Conservation (phyloP, 2,329 filamentous ascomycete genomes). For the Ophiostoma fasciatum region DNA sequence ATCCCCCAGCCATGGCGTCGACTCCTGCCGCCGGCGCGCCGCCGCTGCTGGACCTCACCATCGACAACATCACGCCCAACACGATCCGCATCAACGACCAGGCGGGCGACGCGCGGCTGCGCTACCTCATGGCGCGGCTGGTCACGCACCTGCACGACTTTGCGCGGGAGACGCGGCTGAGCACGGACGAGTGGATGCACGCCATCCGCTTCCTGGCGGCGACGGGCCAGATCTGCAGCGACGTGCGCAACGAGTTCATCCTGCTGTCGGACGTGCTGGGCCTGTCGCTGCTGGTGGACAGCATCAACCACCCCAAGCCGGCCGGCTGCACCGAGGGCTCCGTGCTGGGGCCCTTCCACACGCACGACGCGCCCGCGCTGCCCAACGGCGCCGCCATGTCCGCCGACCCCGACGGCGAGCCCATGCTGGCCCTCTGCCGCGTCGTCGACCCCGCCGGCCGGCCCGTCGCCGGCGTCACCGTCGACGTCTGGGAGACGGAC, state of each 20-base stretch:
- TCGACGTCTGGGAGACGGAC: slow-evolving; percentile 81
- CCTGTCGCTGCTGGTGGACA: slow-evolving; percentile 65
- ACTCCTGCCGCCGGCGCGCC: slow-evolving; percentile 4
- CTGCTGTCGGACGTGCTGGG: slow-evolving; percentile 68
- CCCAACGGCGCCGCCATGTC: slow-evolving; percentile 47
- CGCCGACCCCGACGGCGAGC: slow-evolving; percentile 52
- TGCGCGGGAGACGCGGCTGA: slow-evolving; percentile 61
- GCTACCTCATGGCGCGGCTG: slow-evolving; percentile 57
- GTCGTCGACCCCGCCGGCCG: slow-evolving; percentile 49
- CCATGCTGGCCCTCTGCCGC: slow-evolving; percentile 59
- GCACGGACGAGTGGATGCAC: slow-evolving; percentile 64
- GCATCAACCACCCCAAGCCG: slow-evolving; percentile 72
- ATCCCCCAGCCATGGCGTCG: background rate
- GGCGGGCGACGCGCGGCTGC: slow-evolving; percentile 47
- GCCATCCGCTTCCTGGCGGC: slow-evolving; percentile 56
- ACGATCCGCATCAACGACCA: slow-evolving; percentile 61
- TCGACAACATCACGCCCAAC: slow-evolving; percentile 69
- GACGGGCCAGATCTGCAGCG: slow-evolving; percentile 58
- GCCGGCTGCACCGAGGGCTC: slow-evolving; percentile 57
- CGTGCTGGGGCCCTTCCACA: slow-evolving; percentile 72
- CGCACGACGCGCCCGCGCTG: slow-evolving; percentile 52
- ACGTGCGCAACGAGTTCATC: slow-evolving; percentile 70
- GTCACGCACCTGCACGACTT: slow-evolving; percentile 73
- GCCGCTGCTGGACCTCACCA: slow-evolving; percentile 44
- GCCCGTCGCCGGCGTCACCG: slow-evolving; percentile 49